Evolutionary conservation across 176 grass and related monocot species (phyloP).

Genomic region (barley (Hordeum vulgare)): DNA sequence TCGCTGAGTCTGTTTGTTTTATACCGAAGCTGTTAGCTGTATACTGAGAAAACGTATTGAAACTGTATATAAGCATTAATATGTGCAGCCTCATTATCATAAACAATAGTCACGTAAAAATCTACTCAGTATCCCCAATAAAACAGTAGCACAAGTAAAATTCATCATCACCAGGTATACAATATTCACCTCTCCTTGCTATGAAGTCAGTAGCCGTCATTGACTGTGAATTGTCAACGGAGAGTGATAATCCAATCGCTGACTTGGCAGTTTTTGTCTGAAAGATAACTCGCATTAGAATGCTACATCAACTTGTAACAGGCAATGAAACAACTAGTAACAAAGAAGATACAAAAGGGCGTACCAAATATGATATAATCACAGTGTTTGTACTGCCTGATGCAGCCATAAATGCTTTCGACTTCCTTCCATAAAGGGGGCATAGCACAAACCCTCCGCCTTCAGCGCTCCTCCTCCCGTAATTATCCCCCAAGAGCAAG

Average conservation of each 20-base stretch:
- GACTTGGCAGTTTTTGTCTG: slow-evolving; percentile 89
- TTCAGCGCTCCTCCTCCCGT: slow-evolving; percentile 72
- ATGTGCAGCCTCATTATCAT: slow-evolving; percentile 1
- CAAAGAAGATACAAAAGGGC: neutral
- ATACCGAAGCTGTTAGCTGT: neutral
- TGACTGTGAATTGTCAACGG: slow-evolving; percentile 70
- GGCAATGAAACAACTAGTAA: neutral
- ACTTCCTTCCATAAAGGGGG: slow-evolving; percentile 89
- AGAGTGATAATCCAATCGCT: slow-evolving; percentile 63
- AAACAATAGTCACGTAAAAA: neutral
- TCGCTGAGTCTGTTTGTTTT: neutral
- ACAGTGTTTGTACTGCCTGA: slow-evolving; percentile 66
- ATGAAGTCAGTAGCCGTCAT: slow-evolving; percentile 83
- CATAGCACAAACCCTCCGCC: slow-evolving; percentile 90
- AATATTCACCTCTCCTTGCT: slow-evolving; percentile 64
- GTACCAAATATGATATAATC: slow-evolving; percentile 89
- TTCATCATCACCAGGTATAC: neutral
- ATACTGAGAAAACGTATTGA: neutral
- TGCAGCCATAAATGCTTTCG: slow-evolving; percentile 89
- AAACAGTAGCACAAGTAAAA: neutral
- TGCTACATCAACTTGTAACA: slow-evolving; percentile 6
- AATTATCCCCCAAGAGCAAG: slow-evolving; percentile 62
- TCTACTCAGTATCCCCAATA: neutral
- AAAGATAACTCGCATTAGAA: slow-evolving; percentile 11
- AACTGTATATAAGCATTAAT: neutral